Percentiles rank a stretch among this genome's conserved stretches.
phyloP scores from a whole-genome alignment of 208 protist species.

The Leptomonas seymouri region DNA sequence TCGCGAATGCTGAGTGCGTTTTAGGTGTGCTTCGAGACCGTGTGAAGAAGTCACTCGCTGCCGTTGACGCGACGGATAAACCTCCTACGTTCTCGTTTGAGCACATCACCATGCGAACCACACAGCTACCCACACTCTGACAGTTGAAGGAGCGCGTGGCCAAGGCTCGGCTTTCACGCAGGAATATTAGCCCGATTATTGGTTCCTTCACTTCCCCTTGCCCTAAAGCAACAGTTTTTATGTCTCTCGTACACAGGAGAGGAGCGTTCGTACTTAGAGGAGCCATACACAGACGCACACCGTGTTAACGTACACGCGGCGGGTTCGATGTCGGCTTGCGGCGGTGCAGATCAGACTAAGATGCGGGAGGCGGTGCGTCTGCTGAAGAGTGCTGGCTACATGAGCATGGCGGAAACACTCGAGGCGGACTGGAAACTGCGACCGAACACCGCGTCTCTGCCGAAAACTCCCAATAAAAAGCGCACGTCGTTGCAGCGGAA shows the following conservation, averaged over 20 bases:
- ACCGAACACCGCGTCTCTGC: constrained; percentile 4
- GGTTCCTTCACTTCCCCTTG: neutral
- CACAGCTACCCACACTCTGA: too few relatives aligned
- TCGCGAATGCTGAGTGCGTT: too few relatives aligned
- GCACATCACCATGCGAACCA: too few relatives aligned
- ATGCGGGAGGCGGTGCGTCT: constrained; percentile 33
- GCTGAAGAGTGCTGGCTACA: constrained; percentile 26
- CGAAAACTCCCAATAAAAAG: constrained; percentile 21
- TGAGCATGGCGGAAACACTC: constrained; percentile 26
- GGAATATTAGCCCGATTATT: neutral
- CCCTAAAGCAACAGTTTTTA: neutral
- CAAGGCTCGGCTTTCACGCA: too few relatives aligned
- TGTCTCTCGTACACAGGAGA: neutral
- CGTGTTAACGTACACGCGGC: neutral
- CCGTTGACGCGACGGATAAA: too few relatives aligned
- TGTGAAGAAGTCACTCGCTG: too few relatives aligned
- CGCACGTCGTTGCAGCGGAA: constrained; percentile 27
- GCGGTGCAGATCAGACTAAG: constrained; percentile 25
- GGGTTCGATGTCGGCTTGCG: constrained; percentile 24
- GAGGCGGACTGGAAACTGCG: constrained; percentile 31
- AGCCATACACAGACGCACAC: neutral
- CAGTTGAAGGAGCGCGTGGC: too few relatives aligned
- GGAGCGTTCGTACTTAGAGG: too few relatives aligned
- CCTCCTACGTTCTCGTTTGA: too few relatives aligned
- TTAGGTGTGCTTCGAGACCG: too few relatives aligned